Evolutionary conservation across 2,329 filamentous ascomycete genomes (phyloP), one percentile per base, ranked within the genome.

Genomic region (Cercospora zeina): DNA sequence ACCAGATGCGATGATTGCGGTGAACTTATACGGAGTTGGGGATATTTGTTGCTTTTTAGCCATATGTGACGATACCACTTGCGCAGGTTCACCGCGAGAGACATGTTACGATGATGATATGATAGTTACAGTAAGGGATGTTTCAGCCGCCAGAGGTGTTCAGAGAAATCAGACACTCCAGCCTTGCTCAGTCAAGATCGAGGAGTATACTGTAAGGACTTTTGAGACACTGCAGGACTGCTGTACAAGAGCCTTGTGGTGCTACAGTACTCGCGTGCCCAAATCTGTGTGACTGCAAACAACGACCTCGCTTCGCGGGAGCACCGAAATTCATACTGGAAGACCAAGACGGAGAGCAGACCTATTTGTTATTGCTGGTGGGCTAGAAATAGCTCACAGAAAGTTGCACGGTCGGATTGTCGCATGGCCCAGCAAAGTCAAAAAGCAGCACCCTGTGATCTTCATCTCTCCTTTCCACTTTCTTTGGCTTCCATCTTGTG

Each of bases 391-490:
- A 27, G 42, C n/a, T n/a, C n/a, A n/a, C n/a, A n/a, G n/a, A n/a
- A n/a, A n/a, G n/a, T n/a, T n/a, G n/a, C n/a, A n/a, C n/a, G n/a
- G n/a, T n/a, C n/a, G n/a, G n/a, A n/a, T n/a, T 42, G 37, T 16
- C 37, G 37, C 39, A 21, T 54, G 33, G 51, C 51, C 36, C 37
- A 55, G 34, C 27, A 55, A 37, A 55, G 53, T 55, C 33, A 36
- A 49, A 49, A 30, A 19, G 42, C 21, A 49, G 33, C 24, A 9
- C 56, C 56, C 24, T 53, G 56, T 59, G 56, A 50, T 59, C 19
- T 53, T 51, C 56, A 53, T 59, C 31, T 59, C 56, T 51, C 42
- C 45, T 53, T 19, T 59, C 56, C 39, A 30, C 45, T 53, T 19
- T 27, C 24, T 39, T 50, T 21, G 13, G 16, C 10, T 27, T 58